phyloP scores from a whole-genome alignment of 441 rosid species.

The Populus hybrid region DNA sequence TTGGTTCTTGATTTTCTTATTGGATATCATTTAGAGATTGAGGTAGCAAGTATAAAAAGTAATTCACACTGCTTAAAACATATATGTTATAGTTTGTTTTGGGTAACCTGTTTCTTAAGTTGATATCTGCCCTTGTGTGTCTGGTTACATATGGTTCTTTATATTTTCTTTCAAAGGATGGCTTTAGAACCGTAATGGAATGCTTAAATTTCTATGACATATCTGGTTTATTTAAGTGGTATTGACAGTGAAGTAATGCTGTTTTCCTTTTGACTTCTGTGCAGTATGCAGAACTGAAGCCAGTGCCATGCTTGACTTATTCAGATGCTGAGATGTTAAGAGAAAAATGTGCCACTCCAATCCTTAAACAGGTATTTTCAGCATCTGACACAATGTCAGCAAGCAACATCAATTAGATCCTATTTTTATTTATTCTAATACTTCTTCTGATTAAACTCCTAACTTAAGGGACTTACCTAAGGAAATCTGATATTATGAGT shows the following conservation, averaged over 20 bases:
- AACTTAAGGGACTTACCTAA: neutral
- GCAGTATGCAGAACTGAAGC: conserved; percentile 96
- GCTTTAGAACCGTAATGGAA: neutral
- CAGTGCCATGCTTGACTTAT: conserved; percentile 87
- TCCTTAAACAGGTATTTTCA: conserved; percentile 74
- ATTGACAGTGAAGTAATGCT: neutral
- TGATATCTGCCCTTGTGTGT: conserved; percentile 3
- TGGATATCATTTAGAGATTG: neutral
- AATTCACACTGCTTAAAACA: neutral
- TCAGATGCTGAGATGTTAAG: conserved; percentile 69
- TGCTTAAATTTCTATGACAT: neutral
- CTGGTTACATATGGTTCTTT: neutral
- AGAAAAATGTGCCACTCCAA: conserved; percentile 75
- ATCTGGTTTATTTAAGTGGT: neutral
- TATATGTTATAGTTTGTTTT: neutral
- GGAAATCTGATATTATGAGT: neutral
- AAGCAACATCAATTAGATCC: neutral
- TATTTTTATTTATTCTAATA: no score
- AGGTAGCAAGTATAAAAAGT: neutral
- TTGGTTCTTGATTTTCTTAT: neutral
- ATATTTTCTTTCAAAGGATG: neutral
- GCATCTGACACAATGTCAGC: neutral
- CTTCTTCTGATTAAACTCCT: neutral
- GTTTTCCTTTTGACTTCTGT: conserved; percentile 17
- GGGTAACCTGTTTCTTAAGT: neutral